Evolutionary conservation across 345 rosid species (phyloP), one percentile per base, ranked within the genome.

Genomic region (Eucalyptus grandis): DNA sequence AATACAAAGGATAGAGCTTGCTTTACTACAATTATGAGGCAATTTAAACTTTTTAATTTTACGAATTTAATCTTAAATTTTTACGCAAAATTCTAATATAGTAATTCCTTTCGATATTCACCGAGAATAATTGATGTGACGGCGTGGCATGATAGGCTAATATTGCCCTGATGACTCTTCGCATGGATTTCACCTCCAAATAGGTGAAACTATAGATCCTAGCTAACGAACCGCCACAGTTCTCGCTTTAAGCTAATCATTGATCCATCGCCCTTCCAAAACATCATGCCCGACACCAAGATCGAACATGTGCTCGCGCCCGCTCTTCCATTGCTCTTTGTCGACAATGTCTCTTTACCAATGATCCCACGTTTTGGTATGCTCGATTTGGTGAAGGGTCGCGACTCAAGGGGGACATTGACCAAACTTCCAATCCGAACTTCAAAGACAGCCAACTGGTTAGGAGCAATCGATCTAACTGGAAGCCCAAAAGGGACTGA

Each of bases 41-140:
- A 56, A 34, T 17, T 9, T 19, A 37, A 37, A 72, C 3, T 31
- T 67, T 31, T 2, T 0, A 69, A 34, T 34, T 34, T 72, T 72
- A 21, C 1, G 2, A 31, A 37, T 19, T 72, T 5, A 9, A 6
- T 72, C 1, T 3, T 10, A 72, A 72, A 17, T 4, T 0, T 31
- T 69, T 69, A 17, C 0, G 2, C 4, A 0, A 15, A 34, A 69
- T 69, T 69, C 10, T 5, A 9, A 69, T 9, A 17, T 34, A 9
- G 1, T 69, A 17, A 16, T 69, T 69, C 7, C 1, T 3, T 9
- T 31, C 14, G 2, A 72, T 19, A 9, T 72, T 37, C 0, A 10
- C 2, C 4, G 0, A 8, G 3, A 34, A 19, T 5, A 21, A 22
- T 12, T 10, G 14, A 72, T 7, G 2, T 17, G 26, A 22, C 0